Conservation (phyloP, 257 asterid species). For the Solanum piurae region DNA sequence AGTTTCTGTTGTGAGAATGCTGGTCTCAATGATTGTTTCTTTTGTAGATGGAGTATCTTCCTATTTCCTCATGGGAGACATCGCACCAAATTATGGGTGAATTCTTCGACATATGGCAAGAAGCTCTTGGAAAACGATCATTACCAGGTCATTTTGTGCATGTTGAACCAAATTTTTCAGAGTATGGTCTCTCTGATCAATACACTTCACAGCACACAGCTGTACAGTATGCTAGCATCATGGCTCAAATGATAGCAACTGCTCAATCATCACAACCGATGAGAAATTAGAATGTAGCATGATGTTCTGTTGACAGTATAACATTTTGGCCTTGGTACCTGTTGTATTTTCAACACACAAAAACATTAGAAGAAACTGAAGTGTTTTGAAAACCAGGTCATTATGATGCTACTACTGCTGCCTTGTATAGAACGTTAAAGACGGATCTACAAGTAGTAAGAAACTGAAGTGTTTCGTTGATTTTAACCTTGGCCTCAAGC, state of each 20-base stretch:
- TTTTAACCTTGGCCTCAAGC: neutral
- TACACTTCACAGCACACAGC: conserved; percentile 79
- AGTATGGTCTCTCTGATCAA: conserved; percentile 66
- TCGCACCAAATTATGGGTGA: conserved; percentile 80
- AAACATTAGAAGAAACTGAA: neutral
- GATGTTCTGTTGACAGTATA: neutral
- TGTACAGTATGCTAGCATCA: conserved; percentile 73
- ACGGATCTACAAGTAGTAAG: neutral
- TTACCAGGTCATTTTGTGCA: conserved; percentile 91
- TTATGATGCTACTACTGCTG: neutral
- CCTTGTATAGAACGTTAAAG: neutral
- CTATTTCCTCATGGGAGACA: conserved; percentile 84
- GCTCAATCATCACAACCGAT: conserved; percentile 56
- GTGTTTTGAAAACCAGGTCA: neutral
- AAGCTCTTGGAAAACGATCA: conserved; percentile 68
- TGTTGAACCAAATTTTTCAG: conserved; percentile 66
- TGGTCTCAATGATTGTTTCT: neutral
- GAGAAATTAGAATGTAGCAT: conserved; percentile 40
- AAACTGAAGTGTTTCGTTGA: neutral
- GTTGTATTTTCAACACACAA: neutral
- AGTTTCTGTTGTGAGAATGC: neutral
- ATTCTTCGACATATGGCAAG: conserved; percentile 82
- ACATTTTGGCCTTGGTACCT: neutral
- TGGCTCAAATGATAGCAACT: conserved; percentile 81
- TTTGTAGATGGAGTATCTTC: conserved; percentile 88